phyloP scores from a whole-genome alignment of 345 rosid species.

The Bruguiera sexangula region DNA sequence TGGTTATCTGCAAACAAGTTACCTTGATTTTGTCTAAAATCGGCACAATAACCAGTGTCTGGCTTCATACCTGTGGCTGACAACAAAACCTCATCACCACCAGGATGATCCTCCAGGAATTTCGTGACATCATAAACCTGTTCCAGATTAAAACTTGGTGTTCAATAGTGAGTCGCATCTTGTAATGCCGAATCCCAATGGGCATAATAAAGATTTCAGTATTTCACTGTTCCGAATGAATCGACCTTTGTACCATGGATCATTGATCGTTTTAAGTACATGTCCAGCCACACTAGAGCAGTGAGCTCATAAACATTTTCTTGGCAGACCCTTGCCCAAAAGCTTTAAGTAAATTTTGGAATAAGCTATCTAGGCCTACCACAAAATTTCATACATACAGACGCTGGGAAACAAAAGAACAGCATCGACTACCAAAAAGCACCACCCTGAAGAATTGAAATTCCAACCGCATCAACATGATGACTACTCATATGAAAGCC shows the following conservation, averaged over 20 bases:
- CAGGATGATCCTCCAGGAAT: constrained; percentile 34
- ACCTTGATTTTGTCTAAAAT: not conserved
- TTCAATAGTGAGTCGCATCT: no score
- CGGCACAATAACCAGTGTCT: not conserved
- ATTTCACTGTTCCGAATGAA: no score
- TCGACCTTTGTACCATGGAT: no score
- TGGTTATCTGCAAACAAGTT: not conserved
- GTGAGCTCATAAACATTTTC: no score
- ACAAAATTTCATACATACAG: not conserved
- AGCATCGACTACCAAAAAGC: not conserved
- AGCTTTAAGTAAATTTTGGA: no score
- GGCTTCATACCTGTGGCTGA: constrained; percentile 26
- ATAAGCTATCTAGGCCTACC: no score
- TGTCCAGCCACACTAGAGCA: no score
- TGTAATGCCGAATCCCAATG: no score
- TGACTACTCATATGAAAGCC: not conserved
- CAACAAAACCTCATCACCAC: constrained; percentile 30
- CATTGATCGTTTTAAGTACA: no score
- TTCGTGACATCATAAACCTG: constrained; percentile 28
- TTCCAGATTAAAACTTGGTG: not conserved
- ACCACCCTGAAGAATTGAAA: not conserved
- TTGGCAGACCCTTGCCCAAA: no score
- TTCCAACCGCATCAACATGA: not conserved
- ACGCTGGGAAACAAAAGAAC: not conserved
- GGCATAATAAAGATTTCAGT: not conserved